These are phyloP conservation scores for Auricularia heimuer DNA, from an alignment of 768 basidiomycete species.

Conservation along the genomic window DNA sequence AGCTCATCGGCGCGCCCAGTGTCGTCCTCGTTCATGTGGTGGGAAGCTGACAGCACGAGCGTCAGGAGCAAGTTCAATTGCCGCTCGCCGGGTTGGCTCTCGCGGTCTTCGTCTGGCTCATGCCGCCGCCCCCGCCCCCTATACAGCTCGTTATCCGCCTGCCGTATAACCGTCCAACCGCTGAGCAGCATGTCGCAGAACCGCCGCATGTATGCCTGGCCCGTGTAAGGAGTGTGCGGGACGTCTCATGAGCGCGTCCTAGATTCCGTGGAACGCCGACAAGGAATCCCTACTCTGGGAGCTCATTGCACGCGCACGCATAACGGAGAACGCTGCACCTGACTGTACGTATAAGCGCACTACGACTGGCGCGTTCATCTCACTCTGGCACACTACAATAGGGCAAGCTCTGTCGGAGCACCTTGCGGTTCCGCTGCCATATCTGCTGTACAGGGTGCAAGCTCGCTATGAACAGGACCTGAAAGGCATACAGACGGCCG, in stretches of 20 bases:
- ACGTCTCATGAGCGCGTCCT: not conserved
- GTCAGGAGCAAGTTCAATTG: not conserved
- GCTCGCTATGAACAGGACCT: conserved; percentile 80
- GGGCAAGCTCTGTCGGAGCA: conserved; percentile 80
- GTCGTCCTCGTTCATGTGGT: conserved; percentile 1
- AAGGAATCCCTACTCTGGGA: conserved; percentile 85
- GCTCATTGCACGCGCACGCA: conserved; percentile 69
- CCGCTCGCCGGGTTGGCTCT: not conserved
- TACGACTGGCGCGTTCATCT: not conserved
- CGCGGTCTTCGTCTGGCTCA: not conserved
- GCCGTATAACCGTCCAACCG: conserved; percentile 58
- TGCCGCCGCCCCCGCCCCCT: conserved; percentile 17
- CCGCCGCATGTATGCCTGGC: conserved; percentile 53
- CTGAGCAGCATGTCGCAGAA: conserved; percentile 50
- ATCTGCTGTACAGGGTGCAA: conserved; percentile 75
- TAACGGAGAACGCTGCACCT: conserved; percentile 59
- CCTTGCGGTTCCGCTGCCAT: conserved; percentile 72
- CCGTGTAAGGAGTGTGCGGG: not conserved
- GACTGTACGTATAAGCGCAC: conserved; percentile 43
- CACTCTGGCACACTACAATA: conserved; percentile 17
- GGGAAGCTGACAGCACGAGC: not conserved
- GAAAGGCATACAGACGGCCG: conserved; percentile 63
- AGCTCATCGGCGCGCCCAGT: conserved; percentile 11
- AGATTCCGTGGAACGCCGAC: conserved; percentile 81
- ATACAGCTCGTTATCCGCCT: conserved; percentile 71